These are phyloP conservation scores for Amanita molliuscula DNA, from an alignment of 768 basidiomycete species.

Conservation along the genomic window DNA sequence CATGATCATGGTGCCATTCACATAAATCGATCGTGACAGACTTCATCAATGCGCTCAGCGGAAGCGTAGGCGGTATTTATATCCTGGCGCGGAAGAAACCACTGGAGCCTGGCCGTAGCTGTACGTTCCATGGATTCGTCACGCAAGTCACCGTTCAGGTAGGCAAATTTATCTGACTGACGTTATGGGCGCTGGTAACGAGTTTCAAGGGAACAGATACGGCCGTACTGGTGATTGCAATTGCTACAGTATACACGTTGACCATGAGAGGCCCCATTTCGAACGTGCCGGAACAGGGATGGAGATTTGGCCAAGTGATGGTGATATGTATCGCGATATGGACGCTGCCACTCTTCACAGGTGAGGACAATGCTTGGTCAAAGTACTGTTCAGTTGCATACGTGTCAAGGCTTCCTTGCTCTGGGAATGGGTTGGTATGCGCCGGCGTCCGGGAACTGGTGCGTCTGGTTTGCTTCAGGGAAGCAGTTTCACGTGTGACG, in stretches of 20 bases:
- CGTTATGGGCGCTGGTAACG: not conserved
- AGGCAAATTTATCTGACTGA: too few relatives aligned
- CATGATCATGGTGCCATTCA: not conserved
- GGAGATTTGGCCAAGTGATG: not conserved
- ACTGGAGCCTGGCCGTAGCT: not conserved
- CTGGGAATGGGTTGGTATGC: conserved; percentile 10
- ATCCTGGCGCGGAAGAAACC: conserved; percentile 3
- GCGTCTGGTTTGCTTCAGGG: not conserved
- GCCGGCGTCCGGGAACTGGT: conserved; percentile 12
- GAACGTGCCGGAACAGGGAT: not conserved
- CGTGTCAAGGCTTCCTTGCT: conserved; percentile 10
- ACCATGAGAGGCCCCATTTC: conserved; percentile 1
- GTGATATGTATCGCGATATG: not conserved
- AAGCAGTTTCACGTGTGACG: not conserved
- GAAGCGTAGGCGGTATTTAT: conserved; percentile 8
- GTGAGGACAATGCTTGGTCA: not conserved
- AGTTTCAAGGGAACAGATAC: conserved; percentile 9
- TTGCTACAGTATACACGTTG: conserved; percentile 10
- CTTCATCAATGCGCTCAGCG: conserved; percentile 7
- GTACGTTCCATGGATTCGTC: not conserved
- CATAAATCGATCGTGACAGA: not conserved
- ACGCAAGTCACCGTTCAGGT: not conserved
- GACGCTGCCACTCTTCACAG: not conserved
- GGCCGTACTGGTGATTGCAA: conserved; percentile 10
- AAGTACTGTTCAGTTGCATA: not conserved